Evolutionary conservation across 73 alveolate genomes (phyloP).

Genomic region (Paramecium octaurelia): DNA sequence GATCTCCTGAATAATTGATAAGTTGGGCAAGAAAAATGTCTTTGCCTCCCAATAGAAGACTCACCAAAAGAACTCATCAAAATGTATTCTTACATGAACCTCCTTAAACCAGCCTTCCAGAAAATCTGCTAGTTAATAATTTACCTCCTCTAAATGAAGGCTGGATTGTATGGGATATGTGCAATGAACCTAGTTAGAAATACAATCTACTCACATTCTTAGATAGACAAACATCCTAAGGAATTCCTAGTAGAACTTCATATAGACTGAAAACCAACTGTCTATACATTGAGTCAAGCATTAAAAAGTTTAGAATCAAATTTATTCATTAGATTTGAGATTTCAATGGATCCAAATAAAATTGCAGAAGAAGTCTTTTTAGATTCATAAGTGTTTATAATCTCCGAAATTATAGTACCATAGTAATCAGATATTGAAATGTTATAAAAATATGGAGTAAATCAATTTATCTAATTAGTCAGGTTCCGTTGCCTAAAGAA

Average conservation of each 20-base stretch:
- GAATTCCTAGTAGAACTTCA: not conserved
- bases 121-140: not conserved
- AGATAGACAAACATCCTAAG: conserved; percentile 2
- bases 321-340: not conserved
- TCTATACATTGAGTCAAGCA: not conserved
- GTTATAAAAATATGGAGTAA: conserved; percentile 14
- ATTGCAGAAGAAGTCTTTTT: conserved; percentile 14
- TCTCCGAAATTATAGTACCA: not conserved
- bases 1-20: conserved; percentile 38
- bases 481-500: conserved; percentile 26
- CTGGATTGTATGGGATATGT: conserved; percentile 49
- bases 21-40: conserved; percentile 49
- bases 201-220: conserved; percentile 15
- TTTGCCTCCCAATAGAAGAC: conserved; percentile 15
- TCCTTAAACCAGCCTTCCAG: not conserved
- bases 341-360: not conserved
- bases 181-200: conserved; percentile 30
- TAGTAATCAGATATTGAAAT: not conserved
- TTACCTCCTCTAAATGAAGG: conserved; percentile 50
- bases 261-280: not conserved
- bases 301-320: not conserved
- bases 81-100: conserved; percentile 9
- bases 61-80: conserved; percentile 8
- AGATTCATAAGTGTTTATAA: not conserved
- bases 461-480: not conserved